phyloP scores from a whole-genome alignment of 2,329 filamentous ascomycete species.

The Fusarium coffeatum region DNA sequence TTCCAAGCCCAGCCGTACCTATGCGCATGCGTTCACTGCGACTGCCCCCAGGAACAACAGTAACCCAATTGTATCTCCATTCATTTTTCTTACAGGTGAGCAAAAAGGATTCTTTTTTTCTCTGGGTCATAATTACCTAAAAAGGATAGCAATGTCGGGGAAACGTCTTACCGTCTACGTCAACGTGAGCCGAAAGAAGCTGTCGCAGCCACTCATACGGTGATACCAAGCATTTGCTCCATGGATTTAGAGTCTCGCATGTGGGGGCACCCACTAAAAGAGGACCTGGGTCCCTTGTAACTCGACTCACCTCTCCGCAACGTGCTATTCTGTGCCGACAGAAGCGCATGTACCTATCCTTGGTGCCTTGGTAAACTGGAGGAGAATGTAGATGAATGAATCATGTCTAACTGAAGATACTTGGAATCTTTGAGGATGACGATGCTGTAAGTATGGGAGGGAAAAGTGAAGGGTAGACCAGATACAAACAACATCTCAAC shows the following conservation, averaged over 20 bases:
- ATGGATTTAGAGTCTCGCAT: conserved; percentile 23
- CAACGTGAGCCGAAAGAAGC: conserved; percentile 11
- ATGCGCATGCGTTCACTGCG: not conserved
- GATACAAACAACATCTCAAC: conserved; percentile 6
- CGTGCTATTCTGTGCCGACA: conserved; percentile 14
- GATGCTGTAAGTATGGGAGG: not conserved
- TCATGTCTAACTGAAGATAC: not conserved
- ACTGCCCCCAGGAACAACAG: not conserved
- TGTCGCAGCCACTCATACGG: conserved; percentile 11
- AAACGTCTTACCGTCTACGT: conserved; percentile 6
- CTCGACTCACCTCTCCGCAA: conserved; percentile 30
- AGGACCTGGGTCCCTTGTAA: conserved; percentile 22
- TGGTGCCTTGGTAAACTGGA: not conserved
- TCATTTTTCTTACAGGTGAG: not conserved
- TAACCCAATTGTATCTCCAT: not conserved
- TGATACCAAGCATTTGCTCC: conserved; percentile 14
- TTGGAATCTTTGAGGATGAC: not conserved
- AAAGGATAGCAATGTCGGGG: not conserved
- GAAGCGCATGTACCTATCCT: conserved; percentile 9
- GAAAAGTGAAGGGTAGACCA: not conserved
- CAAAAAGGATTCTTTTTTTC: not conserved
- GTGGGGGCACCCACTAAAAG: conserved; percentile 32
- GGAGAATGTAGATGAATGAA: not conserved
- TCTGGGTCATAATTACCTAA: not conserved
- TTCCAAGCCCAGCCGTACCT: conserved; percentile 17